Base-by-base conservation (phyloP, 2,329 filamentous ascomycete genomes). In the Cordyceps militaris region DNA sequence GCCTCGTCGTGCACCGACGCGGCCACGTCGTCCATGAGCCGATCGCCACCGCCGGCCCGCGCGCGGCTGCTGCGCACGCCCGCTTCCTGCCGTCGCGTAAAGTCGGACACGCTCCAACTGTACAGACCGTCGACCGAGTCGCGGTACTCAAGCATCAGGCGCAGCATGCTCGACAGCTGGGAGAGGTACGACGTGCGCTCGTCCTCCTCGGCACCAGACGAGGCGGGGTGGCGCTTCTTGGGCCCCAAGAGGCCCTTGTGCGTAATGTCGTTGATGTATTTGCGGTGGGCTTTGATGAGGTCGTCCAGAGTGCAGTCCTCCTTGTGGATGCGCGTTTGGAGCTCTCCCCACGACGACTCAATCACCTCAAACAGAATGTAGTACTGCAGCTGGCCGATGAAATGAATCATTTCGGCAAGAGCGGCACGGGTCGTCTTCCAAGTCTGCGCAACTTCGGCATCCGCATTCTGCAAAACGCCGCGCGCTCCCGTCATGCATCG, bases 351-450 rank as follows among this genome's bases (percentile, higher is more conserved):
- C 50, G 90, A 94, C 36, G 89, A 88, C 71, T 99, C 94, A 65
- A 99, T 97, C 64, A 99, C 94, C 72, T 99, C 94, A 67, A 97
- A 99, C 10, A 99, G 80, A 64, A 99, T 97, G 71, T 99, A 99
- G 75, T 97, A 97, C 72, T 99, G 94, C 14, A 99, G 80, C 73
- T 99, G 94, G 62, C 91, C 91, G 67, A 97, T 87, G 68, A 99
- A 97, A 71, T 99, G 95, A 16, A 97, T 90, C 94, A 99, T 99
- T 72, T 99, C 95, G 13, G 93, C 92, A 38, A 97, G 85, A 19
- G 87, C 86, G 59, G 92, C 94, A 58, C 93, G 82, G 4, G 92
- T 95, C 14, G 82, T 85, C 70, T 96, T 97, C 94, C 94, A 99
- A 54, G 93, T 88, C 60, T 85, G 77, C 28, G 82, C 82, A 24